Percentiles rank a stretch among this genome's conserved stretches.
These are phyloP conservation scores for Epicoccum sorghinum DNA, from an alignment of 2,329 filamentous ascomycete genomes.

Conservation along the genomic window DNA sequence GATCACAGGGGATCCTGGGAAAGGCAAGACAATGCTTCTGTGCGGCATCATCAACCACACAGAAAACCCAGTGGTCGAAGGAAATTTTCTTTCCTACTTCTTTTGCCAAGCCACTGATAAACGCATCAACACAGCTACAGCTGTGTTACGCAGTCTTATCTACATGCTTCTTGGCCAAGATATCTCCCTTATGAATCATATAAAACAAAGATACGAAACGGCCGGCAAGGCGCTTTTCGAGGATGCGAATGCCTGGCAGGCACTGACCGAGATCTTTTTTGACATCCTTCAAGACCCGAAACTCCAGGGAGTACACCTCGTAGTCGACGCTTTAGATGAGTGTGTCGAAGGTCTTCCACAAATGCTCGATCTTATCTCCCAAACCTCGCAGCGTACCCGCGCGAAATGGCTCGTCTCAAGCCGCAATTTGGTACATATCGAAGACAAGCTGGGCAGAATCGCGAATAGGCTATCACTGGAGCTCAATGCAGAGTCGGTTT, in stretches of 20 bases:
- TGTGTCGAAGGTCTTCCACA: slow-evolving; percentile 6
- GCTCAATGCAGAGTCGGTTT: slow-evolving; percentile 34
- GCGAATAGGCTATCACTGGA: slow-evolving; percentile 36
- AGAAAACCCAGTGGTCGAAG: slow-evolving; percentile 20
- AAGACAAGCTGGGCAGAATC: slow-evolving; percentile 29
- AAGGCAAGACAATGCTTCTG: slow-evolving; percentile 50
- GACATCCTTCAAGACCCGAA: slow-evolving; percentile 48
- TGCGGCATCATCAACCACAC: slow-evolving; percentile 37
- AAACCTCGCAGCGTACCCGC: neutral
- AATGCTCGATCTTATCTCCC: slow-evolving; percentile 4
- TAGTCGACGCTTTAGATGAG: slow-evolving; percentile 26
- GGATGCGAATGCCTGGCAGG: slow-evolving; percentile 18
- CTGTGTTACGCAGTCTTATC: slow-evolving; percentile 54
- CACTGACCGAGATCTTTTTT: slow-evolving; percentile 42
- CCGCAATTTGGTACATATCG: slow-evolving; percentile 7
- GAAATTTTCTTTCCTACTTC: slow-evolving; percentile 14
- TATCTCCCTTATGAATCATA: slow-evolving; percentile 7
- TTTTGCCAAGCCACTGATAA: slow-evolving; percentile 51
- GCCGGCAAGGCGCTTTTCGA: slow-evolving; percentile 9
- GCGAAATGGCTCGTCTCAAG: slow-evolving; percentile 15
- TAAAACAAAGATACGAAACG: slow-evolving; percentile 10
- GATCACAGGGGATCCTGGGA: slow-evolving; percentile 34
- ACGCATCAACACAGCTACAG: slow-evolving; percentile 44
- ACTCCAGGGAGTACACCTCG: neutral
- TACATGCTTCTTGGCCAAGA: slow-evolving; percentile 47